A percentile compares a stretch with the other conserved stretches of the same genome.
These are phyloP conservation scores for Hirschfeldia incana DNA, from an alignment of 345 rosid genomes.

Conservation along the genomic window DNA sequence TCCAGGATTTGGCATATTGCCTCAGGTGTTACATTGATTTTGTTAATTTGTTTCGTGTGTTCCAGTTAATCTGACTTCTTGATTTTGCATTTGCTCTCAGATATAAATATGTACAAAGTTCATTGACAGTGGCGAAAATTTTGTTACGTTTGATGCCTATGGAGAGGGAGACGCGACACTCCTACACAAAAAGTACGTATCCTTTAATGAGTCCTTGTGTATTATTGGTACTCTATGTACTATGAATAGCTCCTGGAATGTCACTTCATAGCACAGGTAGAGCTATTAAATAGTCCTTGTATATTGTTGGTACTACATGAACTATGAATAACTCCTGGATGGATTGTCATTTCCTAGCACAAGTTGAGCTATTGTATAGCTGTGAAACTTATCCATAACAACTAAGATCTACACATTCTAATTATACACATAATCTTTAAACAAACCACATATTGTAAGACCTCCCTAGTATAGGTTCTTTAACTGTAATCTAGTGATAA, in stretches of 20 bases:
- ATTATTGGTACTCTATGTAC: neutral
- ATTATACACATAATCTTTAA: neutral
- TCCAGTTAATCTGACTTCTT: too few species aligned
- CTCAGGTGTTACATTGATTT: too few species aligned
- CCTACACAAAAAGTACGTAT: neutral
- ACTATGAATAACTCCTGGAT: neutral
- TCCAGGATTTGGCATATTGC: too few species aligned
- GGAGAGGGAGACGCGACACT: neutral
- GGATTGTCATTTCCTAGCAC: neutral
- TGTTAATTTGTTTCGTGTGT: too few species aligned
- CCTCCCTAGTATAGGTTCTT: neutral
- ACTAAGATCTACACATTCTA: neutral
- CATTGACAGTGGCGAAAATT: too few species aligned
- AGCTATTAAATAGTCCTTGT: constrained; percentile 3
- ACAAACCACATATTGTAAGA: neutral
- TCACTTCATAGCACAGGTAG: neutral
- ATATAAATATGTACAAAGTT: too few species aligned
- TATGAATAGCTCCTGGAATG: neutral
- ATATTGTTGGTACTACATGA: neutral
- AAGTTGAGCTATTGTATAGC: neutral
- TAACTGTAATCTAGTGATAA: neutral
- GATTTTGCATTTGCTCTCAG: too few species aligned
- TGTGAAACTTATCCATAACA: constrained; percentile 5
- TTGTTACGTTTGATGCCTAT: too few species aligned
- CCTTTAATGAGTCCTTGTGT: constrained; percentile 3